Conservation (phyloP, 2,329 filamentous ascomycete species). For the Colletotrichum sidae region DNA sequence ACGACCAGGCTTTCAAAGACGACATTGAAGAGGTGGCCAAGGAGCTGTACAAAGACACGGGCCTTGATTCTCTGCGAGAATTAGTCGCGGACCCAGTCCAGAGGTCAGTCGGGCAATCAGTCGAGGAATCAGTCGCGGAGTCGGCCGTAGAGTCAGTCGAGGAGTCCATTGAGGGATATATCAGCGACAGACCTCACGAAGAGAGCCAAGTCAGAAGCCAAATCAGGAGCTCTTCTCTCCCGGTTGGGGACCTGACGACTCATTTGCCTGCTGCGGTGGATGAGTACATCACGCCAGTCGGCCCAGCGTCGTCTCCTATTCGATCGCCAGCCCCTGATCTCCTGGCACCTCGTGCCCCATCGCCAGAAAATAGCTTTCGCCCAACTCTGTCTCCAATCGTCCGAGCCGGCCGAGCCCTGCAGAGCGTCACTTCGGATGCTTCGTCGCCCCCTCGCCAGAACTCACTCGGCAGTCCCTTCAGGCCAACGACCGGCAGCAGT, state of each 20-base stretch:
- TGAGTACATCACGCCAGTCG: constrained; percentile 49
- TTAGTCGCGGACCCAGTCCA: neutral
- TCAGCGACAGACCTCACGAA: neutral
- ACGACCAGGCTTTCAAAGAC: too few species aligned
- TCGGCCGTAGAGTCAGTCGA: neutral
- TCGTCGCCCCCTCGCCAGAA: constrained; percentile 65
- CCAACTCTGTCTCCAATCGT: constrained; percentile 68
- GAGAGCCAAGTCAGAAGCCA: neutral
- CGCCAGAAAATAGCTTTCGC: constrained; percentile 47
- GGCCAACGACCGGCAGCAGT: constrained; percentile 40
- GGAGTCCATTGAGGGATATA: neutral
- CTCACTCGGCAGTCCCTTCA: constrained; percentile 67
- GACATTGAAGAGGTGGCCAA: too few species aligned
- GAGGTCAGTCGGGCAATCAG: neutral
- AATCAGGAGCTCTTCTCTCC: constrained; percentile 27
- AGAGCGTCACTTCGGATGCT: constrained; percentile 69
- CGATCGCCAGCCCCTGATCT: constrained; percentile 37
- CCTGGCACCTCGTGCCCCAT: constrained; percentile 32
- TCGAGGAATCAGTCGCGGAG: neutral
- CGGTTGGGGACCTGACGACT: constrained; percentile 22
- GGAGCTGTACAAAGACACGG: too few species aligned
- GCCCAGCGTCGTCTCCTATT: constrained; percentile 52
- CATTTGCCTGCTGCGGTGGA: constrained; percentile 12
- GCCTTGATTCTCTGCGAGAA: neutral
- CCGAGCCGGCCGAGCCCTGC: constrained; percentile 66